Evolutionary conservation across 2,329 filamentous ascomycete species (phyloP), one percentile per base, ranked within the genome.

Genomic region (Alternaria brassicicola): DNA sequence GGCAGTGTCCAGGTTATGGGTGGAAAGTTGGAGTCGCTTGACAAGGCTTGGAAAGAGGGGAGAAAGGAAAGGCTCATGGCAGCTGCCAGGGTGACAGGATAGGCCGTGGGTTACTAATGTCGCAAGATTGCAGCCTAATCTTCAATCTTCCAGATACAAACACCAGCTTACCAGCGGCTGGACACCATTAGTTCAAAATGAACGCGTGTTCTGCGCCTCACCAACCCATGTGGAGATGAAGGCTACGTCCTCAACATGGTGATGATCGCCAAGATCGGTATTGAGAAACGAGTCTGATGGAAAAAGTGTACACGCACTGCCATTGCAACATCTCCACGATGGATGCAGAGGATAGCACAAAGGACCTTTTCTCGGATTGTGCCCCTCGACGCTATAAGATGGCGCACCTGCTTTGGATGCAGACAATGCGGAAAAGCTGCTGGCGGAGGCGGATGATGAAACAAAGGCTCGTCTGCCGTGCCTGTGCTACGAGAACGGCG

Each of bases 21-120:
- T 2, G 95, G 95, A 0, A 96, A 91, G 79, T 85, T 98, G 42
- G 93, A 97, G 53, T 82, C 81, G 0, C 86, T 93, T 83, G 91
- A 98, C 71, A 88, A 86, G 72, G 83, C 83, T 7, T 98, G 94
- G 94, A 83, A 83, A 45, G 86, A 88, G 13, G 87, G 86, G 2
- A 84, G 91, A 63, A 88, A 97, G 75, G 84, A 83, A 47, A 85
- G 86, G 63, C 76, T 98, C 59, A 88, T 86, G 72, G 84, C 85
- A 49, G 85, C 83, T 12, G 84, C 88, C 9, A 72, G 60, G 23
- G 51, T 59, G 8, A 43, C 26, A 15, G 35, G 6, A 25, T 28
- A 58, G 45, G 13, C 9, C 3, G 39, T 26, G 38, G 47, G 46
- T 25, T 52, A 35, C 45, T 17, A 2, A 39, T 10, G 23, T 33